Evolutionary conservation across 306 rosid genomes (phyloP).

Genomic region (Gleditsia sinensis): DNA sequence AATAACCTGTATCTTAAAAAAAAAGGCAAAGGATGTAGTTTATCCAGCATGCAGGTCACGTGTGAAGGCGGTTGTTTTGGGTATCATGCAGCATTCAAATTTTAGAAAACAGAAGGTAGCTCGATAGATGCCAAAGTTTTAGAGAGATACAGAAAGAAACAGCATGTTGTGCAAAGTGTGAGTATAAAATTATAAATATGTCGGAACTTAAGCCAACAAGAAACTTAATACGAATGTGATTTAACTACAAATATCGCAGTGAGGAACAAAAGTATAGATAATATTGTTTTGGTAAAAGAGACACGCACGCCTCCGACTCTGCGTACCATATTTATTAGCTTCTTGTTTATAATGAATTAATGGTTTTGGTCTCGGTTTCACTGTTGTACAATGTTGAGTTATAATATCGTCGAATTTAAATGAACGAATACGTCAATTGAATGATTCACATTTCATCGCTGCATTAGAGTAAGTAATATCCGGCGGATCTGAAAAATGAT

Average conservation of each 20-base stretch:
- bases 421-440: too few species aligned
- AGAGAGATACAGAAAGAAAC: neutral
- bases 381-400: too few species aligned
- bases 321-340: neutral
- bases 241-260: neutral
- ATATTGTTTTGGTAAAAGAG: neutral
- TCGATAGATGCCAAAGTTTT: neutral
- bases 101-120: too few species aligned
- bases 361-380: neutral
- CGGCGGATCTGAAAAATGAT: too few species aligned
- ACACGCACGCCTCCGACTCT: neutral
- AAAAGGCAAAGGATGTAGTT: neutral
- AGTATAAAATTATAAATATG: neutral
- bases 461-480: too few species aligned
- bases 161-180: neutral
- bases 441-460: too few species aligned
- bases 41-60: constrained; percentile 8
- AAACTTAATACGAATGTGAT: neutral
- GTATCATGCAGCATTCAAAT: neutral
- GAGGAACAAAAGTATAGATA: neutral
- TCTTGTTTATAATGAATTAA: neutral
- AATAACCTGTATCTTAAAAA: neutral
- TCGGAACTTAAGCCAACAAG: neutral
- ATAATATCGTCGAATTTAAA: too few species aligned
- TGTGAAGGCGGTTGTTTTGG: neutral